Evolutionary conservation across 345 rosid species (phyloP).

Genomic region (Eucalyptus sp.): DNA sequence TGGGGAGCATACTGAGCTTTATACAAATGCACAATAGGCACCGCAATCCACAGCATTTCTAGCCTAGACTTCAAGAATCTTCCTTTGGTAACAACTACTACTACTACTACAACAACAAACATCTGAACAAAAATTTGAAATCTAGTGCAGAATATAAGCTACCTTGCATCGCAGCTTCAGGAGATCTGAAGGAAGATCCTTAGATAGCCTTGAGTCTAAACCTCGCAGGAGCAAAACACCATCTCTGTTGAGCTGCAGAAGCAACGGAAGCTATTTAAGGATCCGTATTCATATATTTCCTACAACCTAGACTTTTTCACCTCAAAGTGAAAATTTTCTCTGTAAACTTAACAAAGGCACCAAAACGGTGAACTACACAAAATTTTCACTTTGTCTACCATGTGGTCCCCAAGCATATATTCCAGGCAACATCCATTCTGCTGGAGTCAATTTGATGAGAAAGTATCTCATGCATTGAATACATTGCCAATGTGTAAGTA

Average conservation of each 20-base stretch:
- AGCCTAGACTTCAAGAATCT: neutral
- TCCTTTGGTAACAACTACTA: neutral
- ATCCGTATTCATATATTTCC: neutral
- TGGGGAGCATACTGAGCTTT: neutral
- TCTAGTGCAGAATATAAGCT: neutral
- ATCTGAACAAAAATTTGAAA: neutral
- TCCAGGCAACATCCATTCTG: neutral
- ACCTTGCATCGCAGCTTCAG: conserved; percentile 98
- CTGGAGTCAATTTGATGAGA: neutral
- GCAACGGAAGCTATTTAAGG: neutral
- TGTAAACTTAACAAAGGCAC: neutral
- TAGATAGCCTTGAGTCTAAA: conserved; percentile 88
- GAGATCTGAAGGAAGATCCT: conserved; percentile 87
- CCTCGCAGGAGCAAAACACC: conserved; percentile 88
- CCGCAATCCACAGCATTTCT: neutral
- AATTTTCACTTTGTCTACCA: neutral
- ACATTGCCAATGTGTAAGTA: neutral
- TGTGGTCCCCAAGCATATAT: neutral
- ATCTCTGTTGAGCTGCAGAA: conserved; percentile 65
- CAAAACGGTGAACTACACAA: neutral
- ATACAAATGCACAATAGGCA: neutral
- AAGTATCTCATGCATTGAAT: neutral
- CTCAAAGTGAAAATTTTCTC: neutral
- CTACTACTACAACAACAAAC: neutral
- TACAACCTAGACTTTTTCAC: neutral